Evolutionary conservation across 495 filamentous ascomycete species (phyloP).

Genomic region (Aspergillus baeticus): DNA sequence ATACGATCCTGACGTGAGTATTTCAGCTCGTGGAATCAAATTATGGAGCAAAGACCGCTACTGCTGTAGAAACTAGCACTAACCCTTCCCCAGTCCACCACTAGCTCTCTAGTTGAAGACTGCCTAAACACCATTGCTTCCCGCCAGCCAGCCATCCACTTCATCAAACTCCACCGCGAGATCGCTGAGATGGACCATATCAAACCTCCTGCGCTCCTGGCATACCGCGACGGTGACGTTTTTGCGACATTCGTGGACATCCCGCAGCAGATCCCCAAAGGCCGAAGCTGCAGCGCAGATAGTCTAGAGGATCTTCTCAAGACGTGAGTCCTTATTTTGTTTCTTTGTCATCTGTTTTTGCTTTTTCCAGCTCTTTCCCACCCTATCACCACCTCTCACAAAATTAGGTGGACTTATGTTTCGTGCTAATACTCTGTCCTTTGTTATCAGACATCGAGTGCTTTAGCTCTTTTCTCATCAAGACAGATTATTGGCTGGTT

Average conservation of each 20-base stretch:
- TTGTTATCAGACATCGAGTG: constrained; percentile 5
- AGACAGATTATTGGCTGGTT: too few relatives aligned
- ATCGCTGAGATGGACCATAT: constrained; percentile 95
- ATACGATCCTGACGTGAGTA: constrained; percentile 80
- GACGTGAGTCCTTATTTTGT: constrained; percentile 41
- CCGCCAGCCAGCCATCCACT: constrained; percentile 68
- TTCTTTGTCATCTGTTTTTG: constrained; percentile 6
- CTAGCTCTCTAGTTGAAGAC: constrained; percentile 73
- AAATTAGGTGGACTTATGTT: too few relatives aligned
- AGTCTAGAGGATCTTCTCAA: constrained; percentile 62
- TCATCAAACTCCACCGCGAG: constrained; percentile 86
- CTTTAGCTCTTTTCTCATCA: neutral
- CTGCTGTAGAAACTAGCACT: constrained; percentile 8
- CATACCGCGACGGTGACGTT: constrained; percentile 84
- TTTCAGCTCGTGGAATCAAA: neutral
- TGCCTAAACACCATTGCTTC: constrained; percentile 71
- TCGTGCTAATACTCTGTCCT: neutral
- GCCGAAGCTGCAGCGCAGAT: constrained; percentile 55
- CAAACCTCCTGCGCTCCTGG: constrained; percentile 83
- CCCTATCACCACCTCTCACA: neutral
- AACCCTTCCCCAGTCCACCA: constrained; percentile 59
- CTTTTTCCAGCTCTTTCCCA: constrained; percentile 1
- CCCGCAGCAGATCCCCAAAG: constrained; percentile 77
- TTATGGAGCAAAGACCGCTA: too few relatives aligned
- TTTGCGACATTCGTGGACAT: constrained; percentile 88